phyloP scores from a whole-genome alignment of 306 rosid species.

The Vigna nakashimae region DNA sequence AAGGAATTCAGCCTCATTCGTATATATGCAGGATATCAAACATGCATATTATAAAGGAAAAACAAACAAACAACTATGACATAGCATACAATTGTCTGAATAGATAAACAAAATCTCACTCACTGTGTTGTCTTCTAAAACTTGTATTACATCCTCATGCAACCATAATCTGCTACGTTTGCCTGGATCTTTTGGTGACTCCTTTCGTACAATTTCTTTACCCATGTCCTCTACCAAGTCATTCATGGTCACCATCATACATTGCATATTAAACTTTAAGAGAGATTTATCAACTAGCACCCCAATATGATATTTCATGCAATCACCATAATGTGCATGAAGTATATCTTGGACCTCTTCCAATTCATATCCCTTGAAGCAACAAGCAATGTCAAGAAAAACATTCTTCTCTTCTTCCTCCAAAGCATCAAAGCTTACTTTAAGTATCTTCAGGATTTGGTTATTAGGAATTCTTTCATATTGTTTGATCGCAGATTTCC shows the following conservation, averaged over 20 bases:
- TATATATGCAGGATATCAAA: not conserved
- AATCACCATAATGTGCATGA: not conserved
- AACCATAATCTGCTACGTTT: slow-evolving; percentile 12
- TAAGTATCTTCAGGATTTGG: not conserved
- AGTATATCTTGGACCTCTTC: slow-evolving; percentile 11
- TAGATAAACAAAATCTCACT: not conserved
- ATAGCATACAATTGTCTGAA: not conserved
- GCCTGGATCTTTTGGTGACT: slow-evolving; percentile 3
- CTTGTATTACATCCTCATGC: not conserved
- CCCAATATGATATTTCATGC: slow-evolving; percentile 3
- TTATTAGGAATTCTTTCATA: slow-evolving; percentile 6
- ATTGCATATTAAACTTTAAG: not conserved
- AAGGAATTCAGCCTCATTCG: not conserved
- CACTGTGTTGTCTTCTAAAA: slow-evolving; percentile 9
- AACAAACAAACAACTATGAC: not conserved
- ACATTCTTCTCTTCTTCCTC: slow-evolving; percentile 26
- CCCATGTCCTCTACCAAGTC: slow-evolving; percentile 5
- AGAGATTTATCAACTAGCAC: not conserved
- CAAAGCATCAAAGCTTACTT: slow-evolving; percentile 13
- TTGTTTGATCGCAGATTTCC: slow-evolving; percentile 1
- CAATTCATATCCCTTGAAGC: slow-evolving; percentile 4
- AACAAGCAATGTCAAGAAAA: slow-evolving; percentile 23
- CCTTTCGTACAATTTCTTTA: not conserved
- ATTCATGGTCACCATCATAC: not conserved
- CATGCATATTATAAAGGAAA: not conserved